Evolutionary conservation across 176 grass and related monocot genomes (phyloP).

Genomic region (Oryza nivara): DNA sequence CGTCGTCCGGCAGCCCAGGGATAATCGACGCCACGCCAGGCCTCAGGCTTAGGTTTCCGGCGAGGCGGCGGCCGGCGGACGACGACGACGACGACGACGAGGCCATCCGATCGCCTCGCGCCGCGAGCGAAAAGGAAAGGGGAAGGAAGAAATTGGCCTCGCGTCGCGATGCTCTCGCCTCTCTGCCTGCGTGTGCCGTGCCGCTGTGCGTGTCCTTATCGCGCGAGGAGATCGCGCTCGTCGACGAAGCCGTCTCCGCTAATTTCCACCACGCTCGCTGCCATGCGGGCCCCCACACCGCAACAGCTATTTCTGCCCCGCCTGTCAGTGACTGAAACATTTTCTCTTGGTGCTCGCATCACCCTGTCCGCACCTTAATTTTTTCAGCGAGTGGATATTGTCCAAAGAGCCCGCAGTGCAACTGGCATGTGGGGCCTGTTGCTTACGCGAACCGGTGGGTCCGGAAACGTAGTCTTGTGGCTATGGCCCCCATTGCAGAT

Average conservation of each 20-base stretch:
- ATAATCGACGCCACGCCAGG: conserved; percentile 50
- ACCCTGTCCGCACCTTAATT: neutral
- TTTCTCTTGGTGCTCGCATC: neutral
- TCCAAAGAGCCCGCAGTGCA: neutral
- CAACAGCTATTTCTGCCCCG: neutral
- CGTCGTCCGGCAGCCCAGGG: conserved; percentile 78
- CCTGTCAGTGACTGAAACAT: neutral
- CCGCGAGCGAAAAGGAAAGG: conserved; percentile 11
- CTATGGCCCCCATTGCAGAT: neutral
- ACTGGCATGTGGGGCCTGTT: neutral
- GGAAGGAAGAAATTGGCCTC: neutral
- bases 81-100: conserved; percentile 26
- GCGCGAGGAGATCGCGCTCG: neutral
- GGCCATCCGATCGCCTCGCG: conserved; percentile 47
- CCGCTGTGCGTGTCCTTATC: neutral
- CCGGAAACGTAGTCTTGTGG: neutral
- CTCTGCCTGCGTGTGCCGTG: neutral
- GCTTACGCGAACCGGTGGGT: neutral
- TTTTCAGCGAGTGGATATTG: neutral
- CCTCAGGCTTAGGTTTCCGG: conserved; percentile 43
- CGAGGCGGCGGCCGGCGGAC: conserved; percentile 9
- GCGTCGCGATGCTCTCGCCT: neutral
- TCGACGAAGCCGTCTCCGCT: neutral
- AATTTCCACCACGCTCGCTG: neutral
- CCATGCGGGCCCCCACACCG: neutral